Evolutionary conservation across 129 eudicot genomes (phyloP).

Genomic region (Artemisia tridentata): DNA sequence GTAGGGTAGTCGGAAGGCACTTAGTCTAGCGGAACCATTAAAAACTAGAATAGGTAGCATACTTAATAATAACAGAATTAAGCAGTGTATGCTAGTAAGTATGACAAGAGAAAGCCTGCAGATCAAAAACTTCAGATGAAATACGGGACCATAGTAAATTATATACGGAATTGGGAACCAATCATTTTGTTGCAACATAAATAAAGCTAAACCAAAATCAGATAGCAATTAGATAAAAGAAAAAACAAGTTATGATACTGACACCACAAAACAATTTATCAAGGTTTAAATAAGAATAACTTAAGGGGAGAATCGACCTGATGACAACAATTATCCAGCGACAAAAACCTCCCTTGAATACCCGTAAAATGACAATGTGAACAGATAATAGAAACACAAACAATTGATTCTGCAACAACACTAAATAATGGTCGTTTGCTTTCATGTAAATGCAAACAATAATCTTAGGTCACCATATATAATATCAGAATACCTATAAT

Average conservation of each 20-base stretch:
- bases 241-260: not conserved
- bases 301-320: no score
- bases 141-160: not conserved
- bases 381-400: not conserved
- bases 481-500: no score
- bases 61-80: not conserved
- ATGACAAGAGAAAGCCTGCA: not conserved
- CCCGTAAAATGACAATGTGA: not conserved
- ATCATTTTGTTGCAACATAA: not conserved
- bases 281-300: no score
- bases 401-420: constrained; percentile 1
- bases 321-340: no score
- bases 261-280: no score
- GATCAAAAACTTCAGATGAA: not conserved
- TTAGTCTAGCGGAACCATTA: not conserved
- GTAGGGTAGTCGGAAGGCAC: not conserved
- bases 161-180: not conserved
- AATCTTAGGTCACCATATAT: no score
- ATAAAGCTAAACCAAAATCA: not conserved
- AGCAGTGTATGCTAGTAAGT: not conserved
- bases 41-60: not conserved
- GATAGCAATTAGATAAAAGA: not conserved
- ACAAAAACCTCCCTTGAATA: no score
- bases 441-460: not conserved
- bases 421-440: constrained; percentile 11